A percentile compares a stretch with the other conserved stretches of the same genome.
These are phyloP conservation scores for Angomonas desouzai DNA, from an alignment of 208 protist genomes.

Conservation along the genomic window DNA sequence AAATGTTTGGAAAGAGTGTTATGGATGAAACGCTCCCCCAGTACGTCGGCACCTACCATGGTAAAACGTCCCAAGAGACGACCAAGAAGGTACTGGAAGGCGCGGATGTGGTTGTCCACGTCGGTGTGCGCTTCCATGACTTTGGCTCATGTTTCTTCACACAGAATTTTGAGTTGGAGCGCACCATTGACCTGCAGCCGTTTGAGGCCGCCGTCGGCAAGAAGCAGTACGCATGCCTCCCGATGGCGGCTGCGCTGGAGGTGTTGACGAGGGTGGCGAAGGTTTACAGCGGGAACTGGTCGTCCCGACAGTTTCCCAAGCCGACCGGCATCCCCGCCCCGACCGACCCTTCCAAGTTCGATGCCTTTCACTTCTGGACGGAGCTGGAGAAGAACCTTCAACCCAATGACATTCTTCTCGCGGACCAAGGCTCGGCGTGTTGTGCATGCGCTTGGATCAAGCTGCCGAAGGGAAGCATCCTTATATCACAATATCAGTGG, in stretches of 20 bases:
- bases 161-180: conserved; percentile 37
- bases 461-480: conserved; percentile 20
- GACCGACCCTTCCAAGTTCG: conserved; percentile 22
- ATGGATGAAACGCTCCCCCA: conserved; percentile 38
- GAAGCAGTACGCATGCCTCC: conserved; percentile 38
- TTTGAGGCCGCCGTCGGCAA: conserved; percentile 34
- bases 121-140: conserved; percentile 43
- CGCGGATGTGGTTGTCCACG: conserved; percentile 39
- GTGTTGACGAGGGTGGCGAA: conserved; percentile 32
- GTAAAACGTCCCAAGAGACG: conserved; percentile 18
- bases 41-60: conserved; percentile 52
- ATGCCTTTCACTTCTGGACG: conserved; percentile 32
- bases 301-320: conserved; percentile 10
- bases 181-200: conserved; percentile 45
- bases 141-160: conserved; percentile 29
- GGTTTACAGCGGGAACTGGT: conserved; percentile 16
- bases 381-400: conserved; percentile 28
- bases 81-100: conserved; percentile 31
- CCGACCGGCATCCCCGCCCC: conserved; percentile 20
- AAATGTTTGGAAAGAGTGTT: conserved; percentile 38
- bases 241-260: conserved; percentile 36
- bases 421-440: conserved; percentile 45
- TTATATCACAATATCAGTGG: conserved; percentile 33
- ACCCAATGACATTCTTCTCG: conserved; percentile 34
- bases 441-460: conserved; percentile 22